Evolutionary conservation across 139 green algal genomes (phyloP), one percentile per base, ranked within the genome.

Genomic region (Zygnema cylindricum): DNA sequence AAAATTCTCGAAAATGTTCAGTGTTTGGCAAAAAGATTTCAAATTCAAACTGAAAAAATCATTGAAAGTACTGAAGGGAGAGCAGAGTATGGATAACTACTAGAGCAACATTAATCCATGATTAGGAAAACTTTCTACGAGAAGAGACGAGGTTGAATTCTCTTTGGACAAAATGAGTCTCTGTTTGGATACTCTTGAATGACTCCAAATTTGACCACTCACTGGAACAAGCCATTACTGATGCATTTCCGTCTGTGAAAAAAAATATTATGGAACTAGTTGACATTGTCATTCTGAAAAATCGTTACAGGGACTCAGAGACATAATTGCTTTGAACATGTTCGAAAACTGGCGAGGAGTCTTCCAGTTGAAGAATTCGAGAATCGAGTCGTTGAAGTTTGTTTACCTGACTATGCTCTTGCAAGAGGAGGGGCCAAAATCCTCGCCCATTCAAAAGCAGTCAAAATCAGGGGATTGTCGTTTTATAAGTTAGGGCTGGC

Each of bases 401-500:
- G 83, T 1, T 3, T 71, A 1, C 32, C 83, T 40, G 83, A 88
- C 73, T 87, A 88, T 55, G 83, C 83, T 38, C 36, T 88, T 2
- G 32, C 35, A 25, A 71, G 32, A 71, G 69, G 83, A 36, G 83
- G 83, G 3, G 83, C 32, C 33, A 43, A 33, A 1, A 36, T 88
- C 32, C 35, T 88, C 3, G 83, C 2, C 1, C 83, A 88, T 11
- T 87, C 81, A n/a, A 3, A 84, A 79, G 32, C 7, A 2, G 38
- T 84, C 7, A 16, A 63, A 63, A 63, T 16, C 7, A 63, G 16
- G 49, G 7, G 49, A 7, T 63, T 63, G 49, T 25, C 49, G 16
- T 63, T 63, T 7, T 63, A 63, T 16, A 63, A 86, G 35, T 36
- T 77, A 36, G 25, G 39, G 33, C 16, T 79, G 16, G 71, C 11